Evolutionary conservation across 2,329 filamentous ascomycete genomes (phyloP).

Genomic region (Exutisphaerella laricina): DNA sequence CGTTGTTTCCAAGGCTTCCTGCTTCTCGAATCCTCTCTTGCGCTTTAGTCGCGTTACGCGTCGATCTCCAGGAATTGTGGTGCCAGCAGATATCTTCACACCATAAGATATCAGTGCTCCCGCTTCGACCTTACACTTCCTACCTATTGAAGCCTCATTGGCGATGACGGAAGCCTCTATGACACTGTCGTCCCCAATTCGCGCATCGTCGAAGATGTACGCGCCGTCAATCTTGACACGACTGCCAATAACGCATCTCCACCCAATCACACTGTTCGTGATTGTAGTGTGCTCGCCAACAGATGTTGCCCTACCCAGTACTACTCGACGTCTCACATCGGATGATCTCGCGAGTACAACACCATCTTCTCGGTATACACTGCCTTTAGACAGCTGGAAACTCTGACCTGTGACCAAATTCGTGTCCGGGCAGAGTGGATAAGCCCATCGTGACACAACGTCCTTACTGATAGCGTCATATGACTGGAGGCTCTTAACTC

Average conservation of each 20-base stretch:
- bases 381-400: slow-evolving; percentile 64
- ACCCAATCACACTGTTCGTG: slow-evolving; percentile 72
- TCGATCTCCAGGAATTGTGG: slow-evolving; percentile 40
- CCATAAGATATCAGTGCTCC: slow-evolving; percentile 77
- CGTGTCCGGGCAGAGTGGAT: slow-evolving; percentile 82
- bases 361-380: slow-evolving; percentile 71
- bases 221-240: slow-evolving; percentile 74
- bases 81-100: slow-evolving; percentile 63
- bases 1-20: slow-evolving; percentile 29
- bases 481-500: slow-evolving; percentile 77
- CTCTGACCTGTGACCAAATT: slow-evolving; percentile 74
- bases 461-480: slow-evolving; percentile 88
- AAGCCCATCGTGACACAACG: slow-evolving; percentile 79
- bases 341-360: slow-evolving; percentile 70
- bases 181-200: slow-evolving; percentile 67
- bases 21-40: slow-evolving; percentile 41
- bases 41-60: slow-evolving; percentile 45
- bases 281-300: slow-evolving; percentile 69
- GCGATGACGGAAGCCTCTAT: slow-evolving; percentile 72
- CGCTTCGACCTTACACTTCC: slow-evolving; percentile 60
- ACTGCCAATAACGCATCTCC: slow-evolving; percentile 77
- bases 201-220: slow-evolving; percentile 81
- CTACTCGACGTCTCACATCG: slow-evolving; percentile 60
- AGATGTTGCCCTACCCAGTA: slow-evolving; percentile 70
- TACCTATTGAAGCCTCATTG: slow-evolving; percentile 64